Base-by-base conservation (phyloP, 2,329 filamentous ascomycete species). In the Colletotrichum aenigma region DNA sequence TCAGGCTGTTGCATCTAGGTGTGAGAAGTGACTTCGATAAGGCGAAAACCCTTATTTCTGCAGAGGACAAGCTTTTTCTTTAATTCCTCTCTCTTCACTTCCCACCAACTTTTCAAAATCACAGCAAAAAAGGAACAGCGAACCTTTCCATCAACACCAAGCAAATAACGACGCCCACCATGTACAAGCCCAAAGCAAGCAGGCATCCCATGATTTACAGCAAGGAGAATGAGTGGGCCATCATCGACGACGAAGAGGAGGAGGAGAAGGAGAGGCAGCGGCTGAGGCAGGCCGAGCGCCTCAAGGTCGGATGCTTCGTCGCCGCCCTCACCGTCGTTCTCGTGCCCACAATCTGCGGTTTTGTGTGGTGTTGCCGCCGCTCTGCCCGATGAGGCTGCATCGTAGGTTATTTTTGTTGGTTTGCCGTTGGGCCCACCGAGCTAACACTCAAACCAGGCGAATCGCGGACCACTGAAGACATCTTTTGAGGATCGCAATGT, bases 201-300 rank as follows among this genome's bases (percentile, higher is more conserved):
- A 36, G 21, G 18, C 6, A 21, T 28, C 21, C 28, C 18, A 70
- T 70, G 67, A 70, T 55, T 24, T 68, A 71, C 62, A 76, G 62
- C 70, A 76, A 69, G 70, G 74, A 75, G 52, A 72, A 76, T 24
- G 74, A 76, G 70, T 76, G 74, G 74, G 74, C 74, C 58, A 76
- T 76, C 34, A 76, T 76, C 30, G 74, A 76, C 24, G 74, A 76
- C 13, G 72, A 74, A n/a, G 74, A 76, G 48, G 74, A 76, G 24
- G 74, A 76, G 48, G 74, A 76, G 58, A 38, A 43, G 36, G 70
- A 56, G 28, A 66, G 74, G 62, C 16, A 34, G n/a, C 58, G 36
- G 18, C 61, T 30, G 58, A 30, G 58, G 55, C 72, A 69, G 43
- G 43, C 43, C n/a, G 43, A 52, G 48, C 72, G 26, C 21, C n/a